Percentiles rank a stretch among this genome's conserved stretches.
phyloP scores from a whole-genome alignment of 768 basidiomycete species.

The Lyophyllum decastes region DNA sequence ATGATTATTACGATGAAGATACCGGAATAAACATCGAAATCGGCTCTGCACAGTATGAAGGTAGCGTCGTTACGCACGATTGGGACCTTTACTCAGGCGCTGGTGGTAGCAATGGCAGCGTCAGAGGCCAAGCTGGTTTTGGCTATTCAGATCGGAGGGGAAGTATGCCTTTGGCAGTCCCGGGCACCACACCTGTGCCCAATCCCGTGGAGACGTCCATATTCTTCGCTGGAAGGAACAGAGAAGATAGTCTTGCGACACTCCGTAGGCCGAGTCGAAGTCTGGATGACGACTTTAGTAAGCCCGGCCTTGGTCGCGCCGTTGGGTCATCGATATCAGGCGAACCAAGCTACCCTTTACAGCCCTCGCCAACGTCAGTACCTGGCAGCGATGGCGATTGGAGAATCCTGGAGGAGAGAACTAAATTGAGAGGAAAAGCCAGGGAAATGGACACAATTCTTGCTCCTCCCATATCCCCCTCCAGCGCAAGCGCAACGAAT shows the following conservation, averaged over 20 bases:
- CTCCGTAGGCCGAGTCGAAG: constrained; percentile 64
- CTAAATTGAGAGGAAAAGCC: constrained; percentile 26
- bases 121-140: constrained; percentile 16
- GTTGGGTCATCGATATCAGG: not conserved
- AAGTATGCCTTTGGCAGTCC: constrained; percentile 65
- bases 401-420: constrained; percentile 50
- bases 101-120: constrained; percentile 24
- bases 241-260: constrained; percentile 60
- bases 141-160: constrained; percentile 39
- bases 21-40: constrained; percentile 39
- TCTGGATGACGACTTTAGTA: constrained; percentile 46
- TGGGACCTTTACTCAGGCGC: constrained; percentile 25
- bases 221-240: constrained; percentile 36
- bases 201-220: constrained; percentile 14
- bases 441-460: constrained; percentile 13
- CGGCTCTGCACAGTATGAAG: constrained; percentile 35
- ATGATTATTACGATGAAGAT: constrained; percentile 38
- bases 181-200: constrained; percentile 30
- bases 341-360: constrained; percentile 14
- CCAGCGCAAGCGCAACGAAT: not conserved
- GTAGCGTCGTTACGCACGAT: constrained; percentile 25
- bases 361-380: constrained; percentile 37
- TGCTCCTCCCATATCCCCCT: not conserved
- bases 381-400: constrained; percentile 61
- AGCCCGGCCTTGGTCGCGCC: constrained; percentile 6